Conservation (phyloP, 2,329 filamentous ascomycete genomes). For the Pseudogymnoascus sp. region DNA sequence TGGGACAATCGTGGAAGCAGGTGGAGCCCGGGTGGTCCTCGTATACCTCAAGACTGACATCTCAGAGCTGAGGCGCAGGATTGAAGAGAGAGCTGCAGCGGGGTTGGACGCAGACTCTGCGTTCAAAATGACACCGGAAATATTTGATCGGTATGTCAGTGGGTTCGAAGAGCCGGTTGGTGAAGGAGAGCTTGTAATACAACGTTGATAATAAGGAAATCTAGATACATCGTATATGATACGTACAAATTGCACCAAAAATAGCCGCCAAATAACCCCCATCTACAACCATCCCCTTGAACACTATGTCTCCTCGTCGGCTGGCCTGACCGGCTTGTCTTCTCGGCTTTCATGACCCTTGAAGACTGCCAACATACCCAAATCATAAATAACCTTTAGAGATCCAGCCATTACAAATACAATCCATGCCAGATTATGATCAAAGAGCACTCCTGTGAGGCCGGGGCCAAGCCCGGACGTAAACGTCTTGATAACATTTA, state of each 20-base stretch:
- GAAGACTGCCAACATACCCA: slow-evolving; percentile 47
- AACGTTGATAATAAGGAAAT: neutral
- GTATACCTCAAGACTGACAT: neutral
- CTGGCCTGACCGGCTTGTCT: slow-evolving; percentile 14
- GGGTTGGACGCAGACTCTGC: neutral
- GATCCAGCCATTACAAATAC: slow-evolving; percentile 54
- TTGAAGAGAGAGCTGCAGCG: neutral
- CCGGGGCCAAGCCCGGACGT: slow-evolving; percentile 53
- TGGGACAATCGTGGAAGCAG: neutral
- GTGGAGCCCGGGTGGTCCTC: neutral
- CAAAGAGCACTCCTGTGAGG: slow-evolving; percentile 55
- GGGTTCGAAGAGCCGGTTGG: neutral
- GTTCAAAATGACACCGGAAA: neutral
- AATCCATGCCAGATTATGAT: slow-evolving; percentile 47
- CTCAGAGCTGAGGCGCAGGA: neutral
- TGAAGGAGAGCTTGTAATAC: neutral
- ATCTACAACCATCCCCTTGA: neutral
- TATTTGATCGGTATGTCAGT: neutral
- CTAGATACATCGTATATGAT: neutral
- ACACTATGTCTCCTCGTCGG: slow-evolving; percentile 15
- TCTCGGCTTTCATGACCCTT: slow-evolving; percentile 24
- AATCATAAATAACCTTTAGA: slow-evolving; percentile 53
- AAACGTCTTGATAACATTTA: slow-evolving; percentile 61
- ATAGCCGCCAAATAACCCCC: neutral
- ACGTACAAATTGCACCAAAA: neutral